Evolutionary conservation across 225 moss, liverwort and hornwort species (phyloP), one percentile per base, ranked within the genome.

Genomic region (Ulota crispa): DNA sequence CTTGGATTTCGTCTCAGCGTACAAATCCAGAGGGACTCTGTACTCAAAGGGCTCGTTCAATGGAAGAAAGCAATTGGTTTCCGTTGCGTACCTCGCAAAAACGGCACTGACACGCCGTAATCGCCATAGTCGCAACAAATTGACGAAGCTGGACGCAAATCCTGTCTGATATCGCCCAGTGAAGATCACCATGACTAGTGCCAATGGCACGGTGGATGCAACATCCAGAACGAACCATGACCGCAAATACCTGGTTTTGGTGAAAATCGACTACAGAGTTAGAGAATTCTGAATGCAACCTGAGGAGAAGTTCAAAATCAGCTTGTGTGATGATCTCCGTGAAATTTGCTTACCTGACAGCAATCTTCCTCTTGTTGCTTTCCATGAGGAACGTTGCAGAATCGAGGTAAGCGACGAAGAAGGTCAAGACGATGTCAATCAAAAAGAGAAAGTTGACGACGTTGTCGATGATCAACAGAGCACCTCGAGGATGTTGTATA

Each of bases 341-440:
- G 53, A 20, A 4, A 34, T 30, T 36, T 68, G 21, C 43, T 56
- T 89, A 97, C 98, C 93, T 81, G 5, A 88, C 2, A 10, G 89
- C 91, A 73, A 99, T 94, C 75, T 16, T 82, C 78, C 83, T 87
- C 54, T 43, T 80, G 53, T 85, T 41, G 80, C 94, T 92, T 45
- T 93, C 92, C 84, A 99, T 75, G 68, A 92, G 81, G 62, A 91
- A 99, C 1, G 94, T 96, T 47, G 63, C 47, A 76, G 80, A 80
- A 79, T 99, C 93, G 79, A 95, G 89, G 82, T 87, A 93, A 14
- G 96, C 96, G n/a, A 99, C 95, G 47, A 92, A 99, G 71, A 96
- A 99, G 0, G 98, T 96, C 78, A 96, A 0, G 20, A 81, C 34
- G 53, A 99, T 99, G 74, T 99, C 98, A 24, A 94, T 82, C 69